Evolutionary conservation across 2,329 filamentous ascomycete genomes (phyloP).

Genomic region (Furcasterigmium sp.): DNA sequence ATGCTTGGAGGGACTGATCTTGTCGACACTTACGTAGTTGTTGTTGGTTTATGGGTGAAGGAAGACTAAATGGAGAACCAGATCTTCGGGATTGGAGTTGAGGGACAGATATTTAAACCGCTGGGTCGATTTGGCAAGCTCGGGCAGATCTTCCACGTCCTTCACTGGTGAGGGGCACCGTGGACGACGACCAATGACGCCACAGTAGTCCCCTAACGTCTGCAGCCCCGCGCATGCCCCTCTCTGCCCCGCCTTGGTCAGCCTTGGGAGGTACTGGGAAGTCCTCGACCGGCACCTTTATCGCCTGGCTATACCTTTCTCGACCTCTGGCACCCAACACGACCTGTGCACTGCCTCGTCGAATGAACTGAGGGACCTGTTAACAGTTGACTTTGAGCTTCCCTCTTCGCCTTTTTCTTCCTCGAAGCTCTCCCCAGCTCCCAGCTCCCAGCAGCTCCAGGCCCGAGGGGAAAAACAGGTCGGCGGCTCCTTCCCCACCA

Average conservation of each 20-base stretch:
- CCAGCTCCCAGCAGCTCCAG: background rate
- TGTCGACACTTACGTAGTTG: no score
- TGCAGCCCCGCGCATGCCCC: constrained; percentile 2
- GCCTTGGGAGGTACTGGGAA: background rate
- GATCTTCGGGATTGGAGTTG: no score
- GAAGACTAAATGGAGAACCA: no score
- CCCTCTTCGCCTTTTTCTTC: background rate
- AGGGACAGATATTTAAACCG: no score
- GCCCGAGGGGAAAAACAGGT: background rate
- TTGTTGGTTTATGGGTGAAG: no score
- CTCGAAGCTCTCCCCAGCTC: background rate
- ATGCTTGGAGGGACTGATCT: no score
- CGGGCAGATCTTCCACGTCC: no score
- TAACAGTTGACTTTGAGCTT: background rate
- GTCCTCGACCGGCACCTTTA: background rate
- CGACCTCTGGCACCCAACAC: background rate
- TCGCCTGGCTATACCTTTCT: background rate
- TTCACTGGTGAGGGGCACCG: no score
- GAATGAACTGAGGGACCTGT: background rate
- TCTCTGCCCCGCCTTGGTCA: background rate
- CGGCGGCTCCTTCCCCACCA: background rate
- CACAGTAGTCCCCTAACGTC: background rate
- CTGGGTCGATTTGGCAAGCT: no score
- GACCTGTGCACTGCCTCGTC: background rate
- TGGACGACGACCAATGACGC: background rate